Evolutionary conservation across 2,329 filamentous ascomycete genomes (phyloP).

Genomic region (Aspergillus aculeatus): DNA sequence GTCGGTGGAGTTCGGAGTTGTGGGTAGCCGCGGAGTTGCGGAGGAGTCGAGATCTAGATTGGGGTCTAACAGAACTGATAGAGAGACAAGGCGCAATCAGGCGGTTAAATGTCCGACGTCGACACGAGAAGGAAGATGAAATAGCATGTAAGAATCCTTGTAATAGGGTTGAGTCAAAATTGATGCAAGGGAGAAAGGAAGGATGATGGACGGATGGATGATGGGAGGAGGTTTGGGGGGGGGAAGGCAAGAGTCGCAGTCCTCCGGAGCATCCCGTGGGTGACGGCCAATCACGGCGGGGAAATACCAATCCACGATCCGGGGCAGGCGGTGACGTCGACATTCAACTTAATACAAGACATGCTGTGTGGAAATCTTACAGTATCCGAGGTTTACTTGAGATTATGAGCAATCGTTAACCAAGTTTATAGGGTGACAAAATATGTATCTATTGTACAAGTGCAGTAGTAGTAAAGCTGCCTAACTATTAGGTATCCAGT

Average conservation of each 20-base stretch:
- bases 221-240: conserved; percentile 4
- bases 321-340: conserved; percentile 17
- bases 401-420: no score
- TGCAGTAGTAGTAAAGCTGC: no score
- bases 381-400: no score
- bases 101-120: no score
- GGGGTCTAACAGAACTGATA: background rate
- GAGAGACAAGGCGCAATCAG: background rate
- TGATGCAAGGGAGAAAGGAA: background rate
- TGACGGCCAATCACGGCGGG: conserved; percentile 17
- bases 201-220: background rate
- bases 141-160: background rate
- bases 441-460: no score
- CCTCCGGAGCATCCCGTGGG: conserved; percentile 20
- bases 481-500: no score
- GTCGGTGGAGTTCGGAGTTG: conserved; percentile 3
- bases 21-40: conserved; percentile 5
- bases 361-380: no score
- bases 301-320: conserved; percentile 13
- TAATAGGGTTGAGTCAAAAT: background rate
- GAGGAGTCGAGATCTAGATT: conserved; percentile 3
- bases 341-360: background rate
- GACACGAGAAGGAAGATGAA: background rate
- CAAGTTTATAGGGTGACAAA: no score
- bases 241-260: conserved; percentile 1